Percentiles rank a stretch among this genome's conserved stretches.
phyloP scores from a whole-genome alignment of 495 filamentous ascomycete species.

The Bryoglossum gracile region DNA sequence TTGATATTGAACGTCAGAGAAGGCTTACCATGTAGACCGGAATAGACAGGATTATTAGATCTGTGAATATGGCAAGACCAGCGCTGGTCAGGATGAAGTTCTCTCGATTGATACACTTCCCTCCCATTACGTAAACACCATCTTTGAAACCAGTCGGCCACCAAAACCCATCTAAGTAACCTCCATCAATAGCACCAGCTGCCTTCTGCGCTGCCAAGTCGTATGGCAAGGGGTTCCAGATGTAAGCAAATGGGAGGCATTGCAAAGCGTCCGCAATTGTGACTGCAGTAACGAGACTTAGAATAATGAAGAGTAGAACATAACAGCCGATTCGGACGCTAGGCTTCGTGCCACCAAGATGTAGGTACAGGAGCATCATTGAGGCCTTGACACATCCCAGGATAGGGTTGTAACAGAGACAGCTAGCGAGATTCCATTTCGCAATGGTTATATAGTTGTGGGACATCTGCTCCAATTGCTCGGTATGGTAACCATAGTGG shows the following conservation, averaged over 20 bases:
- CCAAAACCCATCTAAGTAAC: not conserved
- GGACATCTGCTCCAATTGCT: not conserved
- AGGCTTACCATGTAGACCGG: conserved; percentile 4
- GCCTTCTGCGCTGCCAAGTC: not conserved
- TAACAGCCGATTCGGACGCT: not conserved
- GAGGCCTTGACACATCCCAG: conserved; percentile 1
- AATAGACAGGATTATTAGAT: not conserved
- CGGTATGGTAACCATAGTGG: not conserved
- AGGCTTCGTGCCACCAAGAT: not conserved
- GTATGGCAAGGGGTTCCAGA: not conserved
- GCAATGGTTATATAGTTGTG: not conserved
- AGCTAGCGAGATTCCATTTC: not conserved
- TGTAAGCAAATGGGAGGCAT: not conserved
- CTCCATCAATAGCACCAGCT: not conserved
- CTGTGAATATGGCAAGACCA: conserved; percentile 1
- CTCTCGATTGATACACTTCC: not conserved
- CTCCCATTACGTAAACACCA: not conserved
- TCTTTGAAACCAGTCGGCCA: conserved; percentile 2
- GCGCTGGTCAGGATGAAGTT: not conserved
- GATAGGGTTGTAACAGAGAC: conserved; percentile 2
- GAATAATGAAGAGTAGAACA: not conserved
- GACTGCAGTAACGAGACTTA: not conserved
- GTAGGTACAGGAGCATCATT: conserved; percentile 3
- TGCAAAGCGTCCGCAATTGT: not conserved
- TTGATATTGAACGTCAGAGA: not conserved